phyloP scores from a whole-genome alignment of 192 early-diverging fungal species.

The Glomus cerebriforme region DNA sequence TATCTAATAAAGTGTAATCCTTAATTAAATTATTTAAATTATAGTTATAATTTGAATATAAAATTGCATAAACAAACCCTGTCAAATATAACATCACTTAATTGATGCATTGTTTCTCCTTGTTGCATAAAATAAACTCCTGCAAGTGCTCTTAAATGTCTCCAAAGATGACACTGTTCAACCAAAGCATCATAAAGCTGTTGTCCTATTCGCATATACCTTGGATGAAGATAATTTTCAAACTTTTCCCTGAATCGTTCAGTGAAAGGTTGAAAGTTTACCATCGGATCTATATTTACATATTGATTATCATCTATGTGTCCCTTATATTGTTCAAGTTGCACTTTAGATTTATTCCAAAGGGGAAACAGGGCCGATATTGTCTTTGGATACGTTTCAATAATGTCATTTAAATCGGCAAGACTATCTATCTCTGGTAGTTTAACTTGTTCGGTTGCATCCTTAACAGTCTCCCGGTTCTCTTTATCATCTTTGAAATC shows the following conservation, averaged over 20 bases:
- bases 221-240: conserved; percentile 37
- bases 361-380: conserved; percentile 1
- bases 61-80: conserved; percentile 1
- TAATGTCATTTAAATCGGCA: neutral
- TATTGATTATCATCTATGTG: neutral
- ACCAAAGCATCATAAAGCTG: conserved; percentile 33
- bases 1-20: conserved; percentile 40
- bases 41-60: neutral
- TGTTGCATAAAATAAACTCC: conserved; percentile 45
- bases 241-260: conserved; percentile 15
- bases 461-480: no score
- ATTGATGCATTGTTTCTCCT: conserved; percentile 44
- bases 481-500: neutral
- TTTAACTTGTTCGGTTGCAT: neutral
- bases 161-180: conserved; percentile 29
- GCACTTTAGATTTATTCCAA: neutral
- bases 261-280: conserved; percentile 16
- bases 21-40: neutral
- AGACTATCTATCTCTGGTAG: neutral
- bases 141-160: conserved; percentile 36
- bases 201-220: conserved; percentile 34
- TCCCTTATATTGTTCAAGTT: neutral
- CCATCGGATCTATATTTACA: neutral
- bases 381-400: neutral
- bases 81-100: conserved; percentile 39